These are phyloP conservation scores for Chalciporus sphaerocephalus DNA, from an alignment of 768 basidiomycete genomes.

Conservation along the genomic window DNA sequence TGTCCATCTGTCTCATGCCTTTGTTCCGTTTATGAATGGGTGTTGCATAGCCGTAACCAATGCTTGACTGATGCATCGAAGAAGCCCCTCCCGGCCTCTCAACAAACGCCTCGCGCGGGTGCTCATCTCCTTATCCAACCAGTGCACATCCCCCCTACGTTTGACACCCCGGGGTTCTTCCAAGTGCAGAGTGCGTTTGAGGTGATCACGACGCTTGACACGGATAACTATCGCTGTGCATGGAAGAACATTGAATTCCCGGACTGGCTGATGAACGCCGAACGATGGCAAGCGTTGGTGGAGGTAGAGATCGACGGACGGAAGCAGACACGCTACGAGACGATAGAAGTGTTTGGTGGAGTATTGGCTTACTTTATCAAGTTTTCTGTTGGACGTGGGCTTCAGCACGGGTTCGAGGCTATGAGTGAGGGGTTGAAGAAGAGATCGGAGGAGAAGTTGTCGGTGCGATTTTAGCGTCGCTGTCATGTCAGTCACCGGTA, in stretches of 20 bases:
- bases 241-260: conserved; percentile 48
- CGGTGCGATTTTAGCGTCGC: neutral
- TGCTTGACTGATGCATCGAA: conserved; percentile 40
- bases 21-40: neutral
- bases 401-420: conserved; percentile 45
- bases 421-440: conserved; percentile 57
- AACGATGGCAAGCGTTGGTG: conserved; percentile 61
- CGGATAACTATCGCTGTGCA: conserved; percentile 49
- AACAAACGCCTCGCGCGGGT: conserved; percentile 50
- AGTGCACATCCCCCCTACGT: conserved; percentile 59
- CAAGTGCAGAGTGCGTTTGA: conserved; percentile 41
- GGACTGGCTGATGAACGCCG: conserved; percentile 45
- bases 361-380: conserved; percentile 50
- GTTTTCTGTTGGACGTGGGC: conserved; percentile 38
- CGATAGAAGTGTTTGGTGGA: conserved; percentile 56
- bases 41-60: conserved; percentile 44
- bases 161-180: conserved; percentile 35
- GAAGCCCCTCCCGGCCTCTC: conserved; percentile 34
- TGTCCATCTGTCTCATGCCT: neutral
- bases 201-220: conserved; percentile 47
- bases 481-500: neutral
- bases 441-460: conserved; percentile 37
- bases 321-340: conserved; percentile 59
- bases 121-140: conserved; percentile 43
- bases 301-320: conserved; percentile 41